Evolutionary conservation across 169 alveolate species (phyloP).

Genomic region (Cryptosporidium felis): DNA sequence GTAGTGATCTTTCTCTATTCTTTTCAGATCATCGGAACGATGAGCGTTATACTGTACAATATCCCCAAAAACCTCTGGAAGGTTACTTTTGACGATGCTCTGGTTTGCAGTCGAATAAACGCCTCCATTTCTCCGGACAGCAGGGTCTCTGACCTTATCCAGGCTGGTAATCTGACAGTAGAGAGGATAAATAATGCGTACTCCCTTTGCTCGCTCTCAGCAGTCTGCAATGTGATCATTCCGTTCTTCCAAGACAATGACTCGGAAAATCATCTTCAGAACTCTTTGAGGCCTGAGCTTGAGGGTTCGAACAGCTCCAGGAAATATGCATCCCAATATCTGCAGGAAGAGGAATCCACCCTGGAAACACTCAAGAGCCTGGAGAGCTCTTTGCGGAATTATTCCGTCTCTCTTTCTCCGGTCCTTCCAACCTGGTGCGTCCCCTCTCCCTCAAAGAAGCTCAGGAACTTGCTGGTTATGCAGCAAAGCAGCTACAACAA

Average conservation of each 20-base stretch:
- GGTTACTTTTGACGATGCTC: slow-evolving; percentile 1
- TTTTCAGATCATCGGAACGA: slow-evolving; percentile 31
- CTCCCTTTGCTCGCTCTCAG: slow-evolving; percentile 20
- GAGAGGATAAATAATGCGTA: background rate
- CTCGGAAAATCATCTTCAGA: too few species aligned
- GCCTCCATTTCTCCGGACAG: background rate
- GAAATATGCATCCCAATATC: too few species aligned
- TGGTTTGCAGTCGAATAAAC: slow-evolving; percentile 27
- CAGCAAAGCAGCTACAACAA: slow-evolving; percentile 31
- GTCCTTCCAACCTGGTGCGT: slow-evolving; percentile 41
- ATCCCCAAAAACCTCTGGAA: slow-evolving; percentile 22
- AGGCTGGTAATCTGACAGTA: background rate
- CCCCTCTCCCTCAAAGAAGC: slow-evolving; percentile 48
- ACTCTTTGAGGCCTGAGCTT: too few species aligned
- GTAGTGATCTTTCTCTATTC: slow-evolving; percentile 30
- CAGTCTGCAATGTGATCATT: slow-evolving; percentile 21
- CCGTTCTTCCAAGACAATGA: slow-evolving; percentile 17
- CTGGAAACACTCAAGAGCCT: too few species aligned
- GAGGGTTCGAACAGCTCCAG: too few species aligned
- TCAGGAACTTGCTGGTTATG: slow-evolving; percentile 1
- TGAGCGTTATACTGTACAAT: slow-evolving; percentile 44
- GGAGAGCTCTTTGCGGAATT: too few species aligned
- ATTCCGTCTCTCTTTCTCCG: too few species aligned
- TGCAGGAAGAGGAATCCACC: too few species aligned
- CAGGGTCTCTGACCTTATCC: background rate